Percentiles rank a stretch among this genome's conserved stretches.
Conservation (phyloP, 345 rosid genomes). For the Populus simonii region DNA sequence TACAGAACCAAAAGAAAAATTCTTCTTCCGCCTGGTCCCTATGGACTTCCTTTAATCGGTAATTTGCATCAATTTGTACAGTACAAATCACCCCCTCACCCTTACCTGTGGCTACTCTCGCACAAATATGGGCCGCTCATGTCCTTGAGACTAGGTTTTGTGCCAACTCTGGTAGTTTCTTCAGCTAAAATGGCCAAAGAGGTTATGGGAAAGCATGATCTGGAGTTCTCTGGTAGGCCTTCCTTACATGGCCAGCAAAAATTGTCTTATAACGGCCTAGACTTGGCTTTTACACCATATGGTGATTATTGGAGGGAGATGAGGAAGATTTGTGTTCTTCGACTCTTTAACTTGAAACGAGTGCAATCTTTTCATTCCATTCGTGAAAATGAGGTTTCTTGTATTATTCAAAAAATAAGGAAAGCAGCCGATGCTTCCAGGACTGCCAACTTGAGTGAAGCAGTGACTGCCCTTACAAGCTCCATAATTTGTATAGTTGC, state of each 20-base stretch:
- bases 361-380: slow-evolving; percentile 36
- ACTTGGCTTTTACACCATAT: slow-evolving; percentile 19
- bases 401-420: slow-evolving; percentile 30
- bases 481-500: slow-evolving; percentile 29
- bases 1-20: neutral
- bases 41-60: slow-evolving; percentile 13
- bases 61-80: slow-evolving; percentile 1
- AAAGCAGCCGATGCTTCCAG: neutral
- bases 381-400: slow-evolving; percentile 40
- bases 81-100: neutral
- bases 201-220: slow-evolving; percentile 1
- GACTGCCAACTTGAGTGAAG: slow-evolving; percentile 3
- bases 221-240: neutral
- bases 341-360: slow-evolving; percentile 34
- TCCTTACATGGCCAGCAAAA: neutral
- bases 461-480: slow-evolving; percentile 19
- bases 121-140: slow-evolving; percentile 11
- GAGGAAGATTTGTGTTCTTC: slow-evolving; percentile 32
- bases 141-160: slow-evolving; percentile 7
- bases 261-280: slow-evolving; percentile 3
- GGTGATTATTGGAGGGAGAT: slow-evolving; percentile 51
- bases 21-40: slow-evolving; percentile 13
- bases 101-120: slow-evolving; percentile 1
- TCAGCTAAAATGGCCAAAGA: slow-evolving; percentile 16
- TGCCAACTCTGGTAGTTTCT: slow-evolving; percentile 6